Evolutionary conservation across 148 eudicot species (phyloP).

Genomic region (Rhododendron henanense): DNA sequence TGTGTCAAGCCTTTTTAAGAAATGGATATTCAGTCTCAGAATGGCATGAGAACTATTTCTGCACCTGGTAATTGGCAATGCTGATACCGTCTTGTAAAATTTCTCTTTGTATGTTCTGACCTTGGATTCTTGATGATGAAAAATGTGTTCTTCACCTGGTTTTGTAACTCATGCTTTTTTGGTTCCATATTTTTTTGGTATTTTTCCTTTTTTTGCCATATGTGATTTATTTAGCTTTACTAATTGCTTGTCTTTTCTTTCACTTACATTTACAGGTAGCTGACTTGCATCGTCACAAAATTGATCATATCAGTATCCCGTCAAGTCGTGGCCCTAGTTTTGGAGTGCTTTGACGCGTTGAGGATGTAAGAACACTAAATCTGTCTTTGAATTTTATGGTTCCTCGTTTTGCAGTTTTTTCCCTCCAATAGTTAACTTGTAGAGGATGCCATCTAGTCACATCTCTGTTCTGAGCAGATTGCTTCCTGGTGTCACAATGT

Average conservation of each 20-base stretch:
- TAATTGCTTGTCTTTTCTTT: not conserved
- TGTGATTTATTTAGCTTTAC: not conserved
- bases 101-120: not conserved
- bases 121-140: not conserved
- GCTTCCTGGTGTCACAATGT: not conserved
- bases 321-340: constrained; percentile 58
- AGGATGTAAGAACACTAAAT: constrained; percentile 59
- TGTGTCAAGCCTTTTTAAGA: not conserved
- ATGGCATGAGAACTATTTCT: not conserved
- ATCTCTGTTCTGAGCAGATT: not conserved
- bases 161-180: not conserved
- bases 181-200: not conserved
- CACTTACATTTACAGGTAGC: constrained; percentile 39
- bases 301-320: constrained; percentile 86
- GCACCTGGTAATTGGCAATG: not conserved
- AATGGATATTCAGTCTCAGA: not conserved
- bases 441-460: constrained; percentile 55
- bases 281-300: constrained; percentile 87
- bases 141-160: not conserved
- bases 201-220: not conserved
- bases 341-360: constrained; percentile 79
- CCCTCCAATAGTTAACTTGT: constrained; percentile 42
- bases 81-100: not conserved
- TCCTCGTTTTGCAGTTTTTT: not conserved
- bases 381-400: not conserved